Percentiles rank a stretch among this genome's conserved stretches.
These are phyloP conservation scores for Tagetes patula DNA, from an alignment of 129 eudicot genomes.

Conservation along the genomic window DNA sequence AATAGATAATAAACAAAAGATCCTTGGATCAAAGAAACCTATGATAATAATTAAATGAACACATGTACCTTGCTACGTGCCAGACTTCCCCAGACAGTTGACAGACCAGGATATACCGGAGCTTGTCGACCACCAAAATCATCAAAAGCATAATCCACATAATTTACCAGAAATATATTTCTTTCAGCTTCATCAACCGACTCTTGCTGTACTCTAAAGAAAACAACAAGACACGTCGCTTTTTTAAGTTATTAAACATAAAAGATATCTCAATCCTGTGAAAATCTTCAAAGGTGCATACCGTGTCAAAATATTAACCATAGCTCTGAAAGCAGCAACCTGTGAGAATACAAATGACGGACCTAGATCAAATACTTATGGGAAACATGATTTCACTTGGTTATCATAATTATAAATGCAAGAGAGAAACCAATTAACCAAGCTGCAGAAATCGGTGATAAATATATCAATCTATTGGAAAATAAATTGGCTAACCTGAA, in stretches of 20 bases:
- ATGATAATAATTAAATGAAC: not conserved
- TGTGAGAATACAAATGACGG: slow-evolving; percentile 27
- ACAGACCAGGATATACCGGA: slow-evolving; percentile 97
- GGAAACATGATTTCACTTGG: slow-evolving; percentile 14
- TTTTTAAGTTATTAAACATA: slow-evolving; percentile 6
- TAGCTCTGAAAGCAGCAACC: slow-evolving; percentile 99
- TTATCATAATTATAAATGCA: slow-evolving; percentile 9
- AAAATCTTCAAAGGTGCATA: slow-evolving; percentile 30
- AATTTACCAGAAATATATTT: slow-evolving; percentile 80
- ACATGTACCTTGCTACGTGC: slow-evolving; percentile 94
- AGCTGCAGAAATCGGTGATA: slow-evolving; percentile 4
- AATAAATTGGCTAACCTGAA: slow-evolving; percentile 57
- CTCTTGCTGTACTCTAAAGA: slow-evolving; percentile 93
- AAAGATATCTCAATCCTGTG: slow-evolving; percentile 3
- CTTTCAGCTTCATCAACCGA: slow-evolving; percentile 99
- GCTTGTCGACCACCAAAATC: slow-evolving; percentile 98
- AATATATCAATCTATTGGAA: not conserved
- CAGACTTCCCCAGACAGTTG: slow-evolving; percentile 99
- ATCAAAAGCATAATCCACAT: slow-evolving; percentile 96
- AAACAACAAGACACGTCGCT: not conserved
- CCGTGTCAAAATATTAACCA: slow-evolving; percentile 98
- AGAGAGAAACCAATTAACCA: slow-evolving; percentile 4
- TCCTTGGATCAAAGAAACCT: slow-evolving; percentile 17
- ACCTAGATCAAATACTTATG: slow-evolving; percentile 19
- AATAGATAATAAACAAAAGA: slow-evolving; percentile 6